A percentile compares a stretch with the other conserved stretches of the same genome.
phyloP scores from a whole-genome alignment of 2,329 filamentous ascomycete genomes.

The Diaporthe humulicola region DNA sequence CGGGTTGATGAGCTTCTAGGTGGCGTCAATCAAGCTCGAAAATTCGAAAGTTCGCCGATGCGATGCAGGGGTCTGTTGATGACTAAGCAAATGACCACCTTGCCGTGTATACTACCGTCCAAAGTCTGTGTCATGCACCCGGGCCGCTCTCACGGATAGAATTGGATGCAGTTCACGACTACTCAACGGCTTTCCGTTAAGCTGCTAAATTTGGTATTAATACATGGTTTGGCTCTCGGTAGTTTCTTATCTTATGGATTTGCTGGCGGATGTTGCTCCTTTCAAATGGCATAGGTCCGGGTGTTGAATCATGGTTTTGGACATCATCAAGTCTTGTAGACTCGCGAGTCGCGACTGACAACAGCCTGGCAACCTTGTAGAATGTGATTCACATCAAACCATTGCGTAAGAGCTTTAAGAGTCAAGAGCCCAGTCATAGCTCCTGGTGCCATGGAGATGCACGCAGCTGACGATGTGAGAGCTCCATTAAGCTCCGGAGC shows the following conservation, averaged over 20 bases:
- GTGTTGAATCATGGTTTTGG: background rate
- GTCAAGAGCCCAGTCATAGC: background rate
- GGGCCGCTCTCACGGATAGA: background rate
- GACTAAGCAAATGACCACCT: background rate
- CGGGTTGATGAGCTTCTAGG: background rate
- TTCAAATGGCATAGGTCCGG: background rate
- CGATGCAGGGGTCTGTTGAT: slow-evolving; percentile 21
- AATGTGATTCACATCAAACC: background rate
- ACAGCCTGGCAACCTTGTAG: background rate
- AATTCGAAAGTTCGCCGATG: slow-evolving; percentile 36
- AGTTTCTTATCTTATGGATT: background rate
- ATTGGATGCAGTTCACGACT: background rate
- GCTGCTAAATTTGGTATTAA: background rate
- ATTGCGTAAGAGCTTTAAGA: background rate
- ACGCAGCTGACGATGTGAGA: background rate
- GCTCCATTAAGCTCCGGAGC: slow-evolving; percentile 15
- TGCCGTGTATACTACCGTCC: background rate
- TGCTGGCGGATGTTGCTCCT: background rate
- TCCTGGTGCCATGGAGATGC: slow-evolving; percentile 18
- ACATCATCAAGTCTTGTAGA: background rate
- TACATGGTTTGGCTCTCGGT: background rate
- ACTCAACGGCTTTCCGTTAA: background rate
- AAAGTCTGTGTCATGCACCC: background rate
- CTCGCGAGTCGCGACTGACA: background rate
- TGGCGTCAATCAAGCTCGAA: slow-evolving; percentile 33